Evolutionary conservation across 495 filamentous ascomycete species (phyloP).

Genomic region (Aspergillus campestris): DNA sequence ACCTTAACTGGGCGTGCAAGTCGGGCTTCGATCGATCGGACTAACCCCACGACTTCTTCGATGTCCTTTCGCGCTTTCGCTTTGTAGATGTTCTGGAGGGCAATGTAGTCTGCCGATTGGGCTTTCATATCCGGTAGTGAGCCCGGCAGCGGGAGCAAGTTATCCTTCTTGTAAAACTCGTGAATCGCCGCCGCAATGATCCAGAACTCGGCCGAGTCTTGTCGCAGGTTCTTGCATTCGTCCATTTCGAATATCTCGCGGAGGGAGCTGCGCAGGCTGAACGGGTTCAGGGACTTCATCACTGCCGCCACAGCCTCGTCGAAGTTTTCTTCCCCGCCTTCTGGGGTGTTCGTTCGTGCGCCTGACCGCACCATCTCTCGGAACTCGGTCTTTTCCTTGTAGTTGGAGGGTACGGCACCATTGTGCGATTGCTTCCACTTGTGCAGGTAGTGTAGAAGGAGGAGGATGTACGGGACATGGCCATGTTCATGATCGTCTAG

Average conservation of each 20-base stretch:
- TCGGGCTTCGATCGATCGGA: slow-evolving; percentile 51
- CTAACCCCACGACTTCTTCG: slow-evolving; percentile 64
- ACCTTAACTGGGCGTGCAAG: slow-evolving; percentile 42
- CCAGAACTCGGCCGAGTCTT: slow-evolving; percentile 63
- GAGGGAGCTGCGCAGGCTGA: slow-evolving; percentile 56
- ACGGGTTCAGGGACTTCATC: slow-evolving; percentile 66
- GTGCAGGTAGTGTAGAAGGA: slow-evolving; percentile 80
- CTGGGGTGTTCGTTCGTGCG: slow-evolving; percentile 63
- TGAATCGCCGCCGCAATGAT: slow-evolving; percentile 75
- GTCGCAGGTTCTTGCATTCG: slow-evolving; percentile 40
- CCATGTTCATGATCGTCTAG: slow-evolving; percentile 79
- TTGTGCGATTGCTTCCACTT: slow-evolving; percentile 70
- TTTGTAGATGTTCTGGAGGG: slow-evolving; percentile 92
- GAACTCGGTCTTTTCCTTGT: slow-evolving; percentile 84
- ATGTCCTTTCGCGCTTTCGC: slow-evolving; percentile 73
- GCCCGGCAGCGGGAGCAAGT: slow-evolving; percentile 73
- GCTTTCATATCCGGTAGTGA: slow-evolving; percentile 97
- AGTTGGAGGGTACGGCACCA: slow-evolving; percentile 59
- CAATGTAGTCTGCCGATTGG: slow-evolving; percentile 81
- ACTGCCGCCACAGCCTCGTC: slow-evolving; percentile 87
- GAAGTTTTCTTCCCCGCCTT: slow-evolving; percentile 95
- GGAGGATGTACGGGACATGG: slow-evolving; percentile 80
- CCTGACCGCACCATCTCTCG: slow-evolving; percentile 55
- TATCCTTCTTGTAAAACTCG: slow-evolving; percentile 61
- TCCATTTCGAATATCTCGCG: slow-evolving; percentile 70